Percentiles rank a stretch among this genome's conserved stretches.
phyloP scores from a whole-genome alignment of 129 eudicot genomes.

The Helianthus annuus region HanXRQr2.0-SUNRISE NC_035435.2:149279452-149279951 shows the following conservation, averaged over 20 bases:
- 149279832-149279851: neutral
- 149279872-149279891: neutral
- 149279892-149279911: neutral
- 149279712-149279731: constrained; percentile 66
- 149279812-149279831: neutral
- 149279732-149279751: constrained; percentile 87
- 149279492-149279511: constrained; percentile 80
- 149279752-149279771: constrained; percentile 72
- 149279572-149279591: constrained; percentile 75
- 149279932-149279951: neutral
- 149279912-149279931: neutral
- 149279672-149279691: constrained; percentile 50
- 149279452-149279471: constrained; percentile 69
- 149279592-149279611: constrained; percentile 72
- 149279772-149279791: constrained; percentile 10
- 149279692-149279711: constrained; percentile 58
- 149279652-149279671: constrained; percentile 31
- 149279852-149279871: neutral
- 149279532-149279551: constrained; percentile 88
- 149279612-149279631: constrained; percentile 65
- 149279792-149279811: neutral
- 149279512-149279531: constrained; percentile 78
- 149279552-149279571: constrained; percentile 78
- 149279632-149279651: constrained; percentile 43
- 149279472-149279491: constrained; percentile 70